Conservation (phyloP, 257 asterid species). For the Nicotiana obtusifolia region DNA sequence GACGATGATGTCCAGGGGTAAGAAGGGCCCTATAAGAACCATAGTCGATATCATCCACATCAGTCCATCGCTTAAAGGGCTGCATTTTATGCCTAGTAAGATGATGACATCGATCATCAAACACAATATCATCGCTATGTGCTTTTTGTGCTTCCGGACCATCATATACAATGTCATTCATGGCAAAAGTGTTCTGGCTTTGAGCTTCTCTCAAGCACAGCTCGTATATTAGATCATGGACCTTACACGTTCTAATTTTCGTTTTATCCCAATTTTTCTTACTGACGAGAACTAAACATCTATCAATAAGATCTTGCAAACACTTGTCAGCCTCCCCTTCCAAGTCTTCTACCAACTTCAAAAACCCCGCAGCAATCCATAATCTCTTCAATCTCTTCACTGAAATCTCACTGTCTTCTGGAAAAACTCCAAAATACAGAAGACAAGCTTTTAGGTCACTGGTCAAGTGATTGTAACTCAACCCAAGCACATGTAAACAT, state of each 20-base stretch:
- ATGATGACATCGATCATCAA: too few species aligned
- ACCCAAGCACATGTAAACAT: background rate
- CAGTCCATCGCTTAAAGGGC: too few species aligned
- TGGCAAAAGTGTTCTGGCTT: background rate
- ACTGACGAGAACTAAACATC: conserved; percentile 10
- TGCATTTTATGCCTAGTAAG: too few species aligned
- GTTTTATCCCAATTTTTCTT: background rate
- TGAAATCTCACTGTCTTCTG: too few species aligned
- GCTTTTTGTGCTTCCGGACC: background rate
- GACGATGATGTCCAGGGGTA: background rate
- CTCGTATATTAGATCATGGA: conserved; percentile 9
- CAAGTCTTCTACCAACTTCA: background rate
- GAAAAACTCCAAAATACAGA: background rate
- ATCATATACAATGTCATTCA: background rate
- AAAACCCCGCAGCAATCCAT: conserved; percentile 12
- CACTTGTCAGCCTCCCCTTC: background rate
- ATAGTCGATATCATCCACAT: too few species aligned
- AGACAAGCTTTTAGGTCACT: conserved; percentile 9
- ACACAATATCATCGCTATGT: background rate
- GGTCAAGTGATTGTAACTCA: conserved; percentile 15
- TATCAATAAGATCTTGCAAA: background rate
- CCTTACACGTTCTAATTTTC: conserved; percentile 2
- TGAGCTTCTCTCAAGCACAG: conserved; percentile 13
- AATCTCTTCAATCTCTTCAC: background rate
- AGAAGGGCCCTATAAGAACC: background rate